phyloP scores from a whole-genome alignment of 148 eudicot genomes.

The Rheum nobile region DNA sequence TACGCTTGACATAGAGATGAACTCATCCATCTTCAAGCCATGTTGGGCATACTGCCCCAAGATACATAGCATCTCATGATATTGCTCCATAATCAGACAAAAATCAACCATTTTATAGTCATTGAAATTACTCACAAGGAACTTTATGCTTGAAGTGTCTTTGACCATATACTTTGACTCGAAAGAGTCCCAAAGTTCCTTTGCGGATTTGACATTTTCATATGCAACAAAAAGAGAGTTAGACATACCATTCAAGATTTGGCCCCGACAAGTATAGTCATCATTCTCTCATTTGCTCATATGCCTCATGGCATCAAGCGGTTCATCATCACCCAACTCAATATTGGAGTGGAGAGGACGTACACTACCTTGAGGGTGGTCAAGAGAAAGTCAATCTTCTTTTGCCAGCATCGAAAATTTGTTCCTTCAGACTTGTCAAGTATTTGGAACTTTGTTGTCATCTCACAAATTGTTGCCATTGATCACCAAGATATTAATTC shows the following conservation, averaged over 20 bases:
- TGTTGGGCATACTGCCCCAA: too few relatives aligned
- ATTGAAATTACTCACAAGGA: too few relatives aligned
- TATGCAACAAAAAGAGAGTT: slow-evolving; percentile 7
- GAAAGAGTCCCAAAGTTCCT: slow-evolving; percentile 5
- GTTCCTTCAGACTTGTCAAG: too few relatives aligned
- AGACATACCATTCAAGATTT: slow-evolving; percentile 14
- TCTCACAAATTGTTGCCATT: neutral
- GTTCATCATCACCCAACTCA: neutral
- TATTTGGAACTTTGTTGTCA: neutral
- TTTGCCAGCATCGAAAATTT: neutral
- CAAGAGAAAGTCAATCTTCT: neutral
- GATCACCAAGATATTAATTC: too few relatives aligned
- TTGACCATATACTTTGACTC: neutral
- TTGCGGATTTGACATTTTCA: neutral
- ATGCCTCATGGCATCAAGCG: neutral
- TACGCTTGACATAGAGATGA: too few relatives aligned
- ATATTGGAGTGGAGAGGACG: slow-evolving; percentile 3
- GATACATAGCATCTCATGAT: too few relatives aligned
- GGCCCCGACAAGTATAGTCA: slow-evolving; percentile 6
- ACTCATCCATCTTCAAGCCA: too few relatives aligned
- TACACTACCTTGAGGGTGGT: slow-evolving; percentile 10
- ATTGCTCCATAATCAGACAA: too few relatives aligned
- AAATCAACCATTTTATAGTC: too few relatives aligned
- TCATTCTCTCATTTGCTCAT: slow-evolving; percentile 10
- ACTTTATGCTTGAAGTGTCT: too few relatives aligned